Conservation (phyloP, 192 early-diverging fungal genomes). For the Backusella australiensis region DNA sequence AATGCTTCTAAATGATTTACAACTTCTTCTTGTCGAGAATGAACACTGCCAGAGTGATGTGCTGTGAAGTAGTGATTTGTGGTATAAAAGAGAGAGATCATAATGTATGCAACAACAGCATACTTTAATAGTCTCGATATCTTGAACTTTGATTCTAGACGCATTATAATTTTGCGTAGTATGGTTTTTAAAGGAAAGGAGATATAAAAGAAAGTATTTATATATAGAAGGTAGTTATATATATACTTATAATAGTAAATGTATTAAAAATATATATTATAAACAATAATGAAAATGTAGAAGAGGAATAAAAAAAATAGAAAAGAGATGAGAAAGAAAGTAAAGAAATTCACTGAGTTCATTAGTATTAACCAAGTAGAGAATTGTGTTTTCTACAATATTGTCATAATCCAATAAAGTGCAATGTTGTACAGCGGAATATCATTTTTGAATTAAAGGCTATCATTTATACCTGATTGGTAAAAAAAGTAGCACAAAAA, state of each 20-base stretch:
- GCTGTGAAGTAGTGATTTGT: slow-evolving; percentile 41
- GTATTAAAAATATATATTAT: background rate
- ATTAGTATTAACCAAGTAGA: background rate
- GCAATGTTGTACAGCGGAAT: background rate
- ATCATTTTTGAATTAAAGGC: background rate
- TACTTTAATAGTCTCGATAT: slow-evolving; percentile 10
- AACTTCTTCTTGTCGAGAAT: background rate
- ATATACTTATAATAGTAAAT: background rate
- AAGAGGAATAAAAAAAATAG: background rate
- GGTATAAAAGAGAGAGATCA: slow-evolving; percentile 21
- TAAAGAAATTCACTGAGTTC: background rate
- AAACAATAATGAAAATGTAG: background rate
- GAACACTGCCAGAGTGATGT: background rate
- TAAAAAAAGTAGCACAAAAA: background rate
- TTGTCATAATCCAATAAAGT: slow-evolving; percentile 1
- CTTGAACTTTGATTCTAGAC: slow-evolving; percentile 14
- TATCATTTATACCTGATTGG: background rate
- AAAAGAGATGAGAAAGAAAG: background rate
- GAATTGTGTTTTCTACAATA: background rate
- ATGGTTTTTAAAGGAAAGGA: background rate
- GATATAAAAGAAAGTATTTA: background rate
- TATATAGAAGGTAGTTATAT: background rate
- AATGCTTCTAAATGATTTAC: background rate
- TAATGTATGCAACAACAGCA: slow-evolving; percentile 12
- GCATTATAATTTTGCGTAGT: background rate